Percentiles rank a stretch among this genome's conserved stretches.
phyloP scores from a whole-genome alignment of 352 stramenopile species.

The Globisporangium nagaii region DNA sequence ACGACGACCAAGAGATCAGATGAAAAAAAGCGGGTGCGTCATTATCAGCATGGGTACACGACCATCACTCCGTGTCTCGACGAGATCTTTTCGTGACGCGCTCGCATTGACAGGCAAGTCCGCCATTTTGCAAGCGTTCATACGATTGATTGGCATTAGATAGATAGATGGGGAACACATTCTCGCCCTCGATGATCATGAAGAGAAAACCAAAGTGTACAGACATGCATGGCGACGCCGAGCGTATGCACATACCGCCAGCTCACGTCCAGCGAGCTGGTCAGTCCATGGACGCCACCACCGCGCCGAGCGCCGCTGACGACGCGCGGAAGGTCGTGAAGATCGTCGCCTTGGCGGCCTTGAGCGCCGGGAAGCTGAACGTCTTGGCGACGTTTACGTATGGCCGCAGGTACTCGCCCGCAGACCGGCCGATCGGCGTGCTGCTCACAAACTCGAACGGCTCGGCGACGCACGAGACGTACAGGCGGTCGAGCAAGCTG shows the following conservation, averaged over 20 bases:
- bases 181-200: too few relatives aligned
- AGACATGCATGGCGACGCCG: too few relatives aligned
- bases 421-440: slow-evolving; percentile 59
- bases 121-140: too few relatives aligned
- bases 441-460: slow-evolving; percentile 64
- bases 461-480: slow-evolving; percentile 58
- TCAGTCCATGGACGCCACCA: slow-evolving; percentile 61
- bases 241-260: background rate
- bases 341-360: slow-evolving; percentile 58
- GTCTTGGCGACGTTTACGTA: slow-evolving; percentile 66
- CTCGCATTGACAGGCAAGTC: too few relatives aligned
- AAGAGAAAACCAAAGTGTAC: too few relatives aligned
- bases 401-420: slow-evolving; percentile 43
- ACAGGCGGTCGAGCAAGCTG: slow-evolving; percentile 64
- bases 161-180: too few relatives aligned
- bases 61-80: too few relatives aligned
- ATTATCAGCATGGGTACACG: too few relatives aligned
- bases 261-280: background rate
- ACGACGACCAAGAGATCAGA: slow-evolving; percentile 11
- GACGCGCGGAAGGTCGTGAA: slow-evolving; percentile 70
- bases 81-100: too few relatives aligned
- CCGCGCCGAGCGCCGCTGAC: slow-evolving; percentile 56
- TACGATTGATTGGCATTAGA: too few relatives aligned
- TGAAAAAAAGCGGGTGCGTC: background rate
- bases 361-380: slow-evolving; percentile 65